Evolutionary conservation across 1,284 basidiomycete genomes (phyloP).

Genomic region (Entoloma clypeatum): DNA sequence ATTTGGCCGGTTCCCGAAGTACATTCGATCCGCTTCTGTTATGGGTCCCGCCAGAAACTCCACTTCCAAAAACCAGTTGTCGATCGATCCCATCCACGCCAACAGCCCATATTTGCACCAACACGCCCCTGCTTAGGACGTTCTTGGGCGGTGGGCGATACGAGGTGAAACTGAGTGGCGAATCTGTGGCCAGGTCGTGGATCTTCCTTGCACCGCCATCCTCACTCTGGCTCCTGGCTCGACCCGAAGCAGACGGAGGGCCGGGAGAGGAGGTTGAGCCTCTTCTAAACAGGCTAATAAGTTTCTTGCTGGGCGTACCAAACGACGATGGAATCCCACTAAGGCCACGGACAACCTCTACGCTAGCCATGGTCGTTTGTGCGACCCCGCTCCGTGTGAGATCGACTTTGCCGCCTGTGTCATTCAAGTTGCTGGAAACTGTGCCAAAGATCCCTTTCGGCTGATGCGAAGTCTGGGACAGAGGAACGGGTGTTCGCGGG

Average conservation of each 20-base stretch:
- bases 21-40: slow-evolving; percentile 2
- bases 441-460: slow-evolving; percentile 14
- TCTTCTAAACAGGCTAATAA: slow-evolving; percentile 21
- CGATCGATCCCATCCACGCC: slow-evolving; percentile 74
- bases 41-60: slow-evolving; percentile 27
- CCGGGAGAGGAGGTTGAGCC: slow-evolving; percentile 11
- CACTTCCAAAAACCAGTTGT: slow-evolving; percentile 46
- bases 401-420: slow-evolving; percentile 53
- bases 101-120: slow-evolving; percentile 85
- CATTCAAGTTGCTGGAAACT: slow-evolving; percentile 2
- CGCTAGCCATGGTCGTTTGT: slow-evolving; percentile 81
- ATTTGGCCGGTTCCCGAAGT: neutral
- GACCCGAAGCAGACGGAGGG: slow-evolving; percentile 5
- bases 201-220: slow-evolving; percentile 10
- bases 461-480: slow-evolving; percentile 24
- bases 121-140: slow-evolving; percentile 60
- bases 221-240: slow-evolving; percentile 13
- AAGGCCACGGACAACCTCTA: slow-evolving; percentile 71
- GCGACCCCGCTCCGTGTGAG: slow-evolving; percentile 72
- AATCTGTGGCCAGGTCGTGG: slow-evolving; percentile 9
- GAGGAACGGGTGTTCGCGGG: slow-evolving; percentile 53
- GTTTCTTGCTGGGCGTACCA: slow-evolving; percentile 15
- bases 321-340: slow-evolving; percentile 9
- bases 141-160: slow-evolving; percentile 72
- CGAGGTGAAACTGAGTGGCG: slow-evolving; percentile 36